A percentile compares a stretch with the other conserved stretches of the same genome.
Conservation (phyloP, 192 early-diverging fungal genomes). For the Chytriomyces hyalinus region DNA sequence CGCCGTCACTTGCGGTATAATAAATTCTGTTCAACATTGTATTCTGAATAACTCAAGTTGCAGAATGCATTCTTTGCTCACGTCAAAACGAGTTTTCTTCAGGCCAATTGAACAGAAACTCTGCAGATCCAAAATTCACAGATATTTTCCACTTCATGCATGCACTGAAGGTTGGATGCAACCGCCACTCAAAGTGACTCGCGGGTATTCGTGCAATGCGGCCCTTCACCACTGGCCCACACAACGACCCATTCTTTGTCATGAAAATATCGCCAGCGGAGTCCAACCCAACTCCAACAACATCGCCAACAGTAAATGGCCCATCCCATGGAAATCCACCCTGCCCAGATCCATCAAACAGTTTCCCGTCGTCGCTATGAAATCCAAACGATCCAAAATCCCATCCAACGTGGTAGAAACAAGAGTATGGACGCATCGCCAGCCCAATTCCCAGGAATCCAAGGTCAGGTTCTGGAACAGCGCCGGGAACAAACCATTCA, state of each 20-base stretch:
- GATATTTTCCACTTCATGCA: slow-evolving; percentile 32
- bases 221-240: slow-evolving; percentile 5
- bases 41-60: too few relatives aligned
- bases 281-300: slow-evolving; percentile 39
- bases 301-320: slow-evolving; percentile 33
- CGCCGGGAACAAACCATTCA: background rate
- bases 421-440: slow-evolving; percentile 43
- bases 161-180: slow-evolving; percentile 39
- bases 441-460: slow-evolving; percentile 52
- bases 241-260: slow-evolving; percentile 27
- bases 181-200: slow-evolving; percentile 25
- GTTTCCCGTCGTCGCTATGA: slow-evolving; percentile 55
- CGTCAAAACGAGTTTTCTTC: too few relatives aligned
- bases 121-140: slow-evolving; percentile 35
- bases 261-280: slow-evolving; percentile 27
- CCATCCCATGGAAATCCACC: slow-evolving; percentile 27
- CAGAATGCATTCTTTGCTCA: too few relatives aligned
- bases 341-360: slow-evolving; percentile 43
- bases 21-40: too few relatives aligned
- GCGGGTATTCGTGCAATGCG: background rate
- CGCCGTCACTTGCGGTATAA: too few relatives aligned
- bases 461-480: slow-evolving; percentile 1
- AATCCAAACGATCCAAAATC: slow-evolving; percentile 44
- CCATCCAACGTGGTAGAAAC: slow-evolving; percentile 57
- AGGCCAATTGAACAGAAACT: slow-evolving; percentile 23